Base-by-base conservation (phyloP, 2,329 filamentous ascomycete genomes). In the Cytospora piceicola region DNA sequence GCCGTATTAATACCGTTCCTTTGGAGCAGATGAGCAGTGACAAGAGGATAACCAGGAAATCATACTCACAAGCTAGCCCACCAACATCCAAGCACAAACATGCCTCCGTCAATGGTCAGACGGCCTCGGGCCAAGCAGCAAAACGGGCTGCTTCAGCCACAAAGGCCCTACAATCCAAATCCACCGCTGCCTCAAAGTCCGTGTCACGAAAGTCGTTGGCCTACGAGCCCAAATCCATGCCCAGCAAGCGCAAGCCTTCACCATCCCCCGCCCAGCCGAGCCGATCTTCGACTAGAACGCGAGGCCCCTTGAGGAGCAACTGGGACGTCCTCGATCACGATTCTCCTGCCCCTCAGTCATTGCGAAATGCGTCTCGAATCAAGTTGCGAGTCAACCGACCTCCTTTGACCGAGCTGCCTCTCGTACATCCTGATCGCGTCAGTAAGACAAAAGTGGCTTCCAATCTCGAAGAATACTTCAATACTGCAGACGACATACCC, bases 391-490 rank as follows among this genome's bases (percentile, higher is more conserved):
- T 65, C 27, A 66, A 54, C 27, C 61, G 65, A 57, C 59, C 65
- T 29, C 73, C 73, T 20, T 58, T 74, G n/a, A 77, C 80, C 2
- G 74, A 77, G 39, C 80, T 90, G 49, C 88, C 88, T 20, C 74
- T 88, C 4, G 82, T 88, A 8, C 86, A 90, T 71, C 85, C 86
- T 7, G 82, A 82, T 29, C 84, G 88, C 70, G 80, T 85, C 58
- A 81, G 82, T 58, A 79, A 84, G 27, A 80, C 80, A 42, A 86
- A 82, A 70, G 78, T 87, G 60, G 84, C 82, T 14, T 74, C 81
- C 0, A 83, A 74, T 49, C 85, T 90, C 55, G 80, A 83, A 32
- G 86, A 90, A 67, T 90, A 84, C 72, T 83, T 88, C 72, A 73
- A 77, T 20, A 77, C 78, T 61, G 85, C 82, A 2, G 79, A 79